A percentile compares a stretch with the other conserved stretches of the same genome.
phyloP scores from a whole-genome alignment of 2,329 filamentous ascomycete genomes.

The Mycosphaerella arachidis region DNA sequence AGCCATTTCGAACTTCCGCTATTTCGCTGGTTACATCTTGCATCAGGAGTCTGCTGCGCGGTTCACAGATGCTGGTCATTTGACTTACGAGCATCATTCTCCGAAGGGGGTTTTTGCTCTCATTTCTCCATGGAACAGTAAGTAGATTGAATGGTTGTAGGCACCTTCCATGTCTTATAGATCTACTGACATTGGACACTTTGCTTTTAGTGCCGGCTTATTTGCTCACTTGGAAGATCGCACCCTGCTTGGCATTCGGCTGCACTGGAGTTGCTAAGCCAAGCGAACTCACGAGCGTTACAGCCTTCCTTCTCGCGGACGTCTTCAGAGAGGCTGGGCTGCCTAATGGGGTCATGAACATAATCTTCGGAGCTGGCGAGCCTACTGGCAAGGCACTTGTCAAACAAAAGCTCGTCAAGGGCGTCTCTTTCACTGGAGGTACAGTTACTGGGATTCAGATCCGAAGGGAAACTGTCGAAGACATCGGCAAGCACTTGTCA shows the following conservation, averaged over 20 bases:
- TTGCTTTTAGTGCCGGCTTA: constrained; percentile 5
- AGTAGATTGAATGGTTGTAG: no score
- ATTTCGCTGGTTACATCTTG: constrained; percentile 12
- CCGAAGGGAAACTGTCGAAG: constrained; percentile 33
- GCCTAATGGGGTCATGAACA: constrained; percentile 41
- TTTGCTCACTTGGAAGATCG: constrained; percentile 14
- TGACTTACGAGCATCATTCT: constrained; percentile 11
- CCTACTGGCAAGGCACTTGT: constrained; percentile 21
- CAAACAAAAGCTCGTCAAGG: constrained; percentile 49
- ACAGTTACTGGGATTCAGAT: constrained; percentile 42
- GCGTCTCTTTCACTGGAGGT: constrained; percentile 46
- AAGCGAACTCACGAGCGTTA: constrained; percentile 11
- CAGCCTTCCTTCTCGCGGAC: constrained; percentile 13
- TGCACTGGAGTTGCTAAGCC: constrained; percentile 10
- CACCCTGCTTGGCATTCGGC: constrained; percentile 11
- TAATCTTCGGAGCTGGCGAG: constrained; percentile 41
- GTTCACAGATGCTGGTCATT: constrained; percentile 7
- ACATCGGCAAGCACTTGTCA: constrained; percentile 42
- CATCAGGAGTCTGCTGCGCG: constrained; percentile 10
- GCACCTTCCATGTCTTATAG: no score
- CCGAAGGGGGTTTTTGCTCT: constrained; percentile 10
- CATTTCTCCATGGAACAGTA: constrained; percentile 11
- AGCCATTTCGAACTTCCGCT: constrained; percentile 10
- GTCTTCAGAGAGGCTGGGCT: constrained; percentile 35
- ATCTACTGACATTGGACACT: no score